These are phyloP conservation scores for Citrus glauca DNA, from an alignment of 345 rosid species.

Conservation along the genomic window DNA sequence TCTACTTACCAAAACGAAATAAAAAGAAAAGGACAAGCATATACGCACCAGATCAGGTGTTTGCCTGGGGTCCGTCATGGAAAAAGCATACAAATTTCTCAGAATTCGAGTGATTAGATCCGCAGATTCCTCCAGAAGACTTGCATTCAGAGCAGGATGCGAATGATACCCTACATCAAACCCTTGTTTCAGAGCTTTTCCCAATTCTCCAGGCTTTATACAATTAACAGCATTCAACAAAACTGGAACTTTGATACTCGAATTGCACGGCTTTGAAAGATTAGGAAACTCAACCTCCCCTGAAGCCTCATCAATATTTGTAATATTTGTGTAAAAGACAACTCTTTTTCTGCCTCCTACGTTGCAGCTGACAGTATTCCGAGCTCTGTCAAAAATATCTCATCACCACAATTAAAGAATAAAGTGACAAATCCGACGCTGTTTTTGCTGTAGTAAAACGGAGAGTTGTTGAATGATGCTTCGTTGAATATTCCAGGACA, in stretches of 20 bases:
- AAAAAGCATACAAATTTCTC: constrained; percentile 35
- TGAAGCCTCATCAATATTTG: background rate
- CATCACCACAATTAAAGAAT: constrained; percentile 19
- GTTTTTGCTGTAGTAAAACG: background rate
- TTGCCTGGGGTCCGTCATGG: constrained; percentile 2
- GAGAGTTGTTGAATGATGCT: background rate
- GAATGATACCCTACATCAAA: constrained; percentile 12
- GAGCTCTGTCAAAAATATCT: background rate
- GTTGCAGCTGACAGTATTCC: background rate
- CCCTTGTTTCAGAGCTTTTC: constrained; percentile 8
- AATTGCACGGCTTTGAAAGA: background rate
- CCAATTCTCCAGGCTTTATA: fast-evolving
- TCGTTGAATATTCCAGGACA: constrained; percentile 16
- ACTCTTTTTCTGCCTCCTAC: fast-evolving
- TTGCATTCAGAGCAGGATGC: constrained; percentile 23
- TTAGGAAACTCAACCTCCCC: background rate
- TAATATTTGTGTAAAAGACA: constrained; percentile 4
- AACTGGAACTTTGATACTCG: constrained; percentile 19
- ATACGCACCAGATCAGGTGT: constrained; percentile 5
- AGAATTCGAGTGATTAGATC: constrained; percentile 10
- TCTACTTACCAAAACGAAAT: too few species aligned
- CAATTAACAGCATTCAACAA: background rate
- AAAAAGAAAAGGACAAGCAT: too few species aligned
- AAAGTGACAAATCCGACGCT: constrained; percentile 21
- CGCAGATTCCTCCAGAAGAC: constrained; percentile 41